phyloP scores from a whole-genome alignment of 768 basidiomycete genomes.

The Grammothele lineata region DNA sequence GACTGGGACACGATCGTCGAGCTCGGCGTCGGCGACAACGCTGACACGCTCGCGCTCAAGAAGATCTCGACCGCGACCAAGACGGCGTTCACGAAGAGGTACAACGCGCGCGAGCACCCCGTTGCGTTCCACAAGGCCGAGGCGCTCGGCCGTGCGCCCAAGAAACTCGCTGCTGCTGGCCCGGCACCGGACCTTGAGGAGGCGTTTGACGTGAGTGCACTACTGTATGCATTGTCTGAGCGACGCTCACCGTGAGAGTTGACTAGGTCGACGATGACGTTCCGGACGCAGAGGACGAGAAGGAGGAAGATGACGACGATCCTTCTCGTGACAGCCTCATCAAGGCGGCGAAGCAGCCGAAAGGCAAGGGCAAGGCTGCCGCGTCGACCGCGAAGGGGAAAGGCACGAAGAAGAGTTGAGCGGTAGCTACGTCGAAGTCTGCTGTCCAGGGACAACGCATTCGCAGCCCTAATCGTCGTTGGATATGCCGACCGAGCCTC shows the following conservation, averaged over 20 bases:
- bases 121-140: slow-evolving; percentile 91
- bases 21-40: slow-evolving; percentile 79
- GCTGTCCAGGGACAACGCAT: too few species aligned
- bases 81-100: slow-evolving; percentile 83
- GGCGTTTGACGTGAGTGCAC: slow-evolving; percentile 70
- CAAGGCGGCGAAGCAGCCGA: slow-evolving; percentile 49
- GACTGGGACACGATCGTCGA: slow-evolving; percentile 98
- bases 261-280: slow-evolving; percentile 40
- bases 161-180: slow-evolving; percentile 67
- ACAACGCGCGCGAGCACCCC: slow-evolving; percentile 81
- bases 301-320: slow-evolving; percentile 39
- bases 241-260: too few species aligned
- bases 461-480: too few species aligned
- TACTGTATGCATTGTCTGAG: too few species aligned
- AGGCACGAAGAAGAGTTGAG: slow-evolving; percentile 9
- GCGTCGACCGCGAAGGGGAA: slow-evolving; percentile 7
- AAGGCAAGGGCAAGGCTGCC: slow-evolving; percentile 18
- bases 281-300: slow-evolving; percentile 33
- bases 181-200: slow-evolving; percentile 90
- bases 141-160: slow-evolving; percentile 73
- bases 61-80: slow-evolving; percentile 82
- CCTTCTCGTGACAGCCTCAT: slow-evolving; percentile 56
- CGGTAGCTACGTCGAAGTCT: too few species aligned
- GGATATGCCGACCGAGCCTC: too few species aligned
- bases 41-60: slow-evolving; percentile 74